A percentile compares a stretch with the other conserved stretches of the same genome.
Conservation (phyloP, 345 rosid species). For the Cardamine chenopodiifolia region DNA sequence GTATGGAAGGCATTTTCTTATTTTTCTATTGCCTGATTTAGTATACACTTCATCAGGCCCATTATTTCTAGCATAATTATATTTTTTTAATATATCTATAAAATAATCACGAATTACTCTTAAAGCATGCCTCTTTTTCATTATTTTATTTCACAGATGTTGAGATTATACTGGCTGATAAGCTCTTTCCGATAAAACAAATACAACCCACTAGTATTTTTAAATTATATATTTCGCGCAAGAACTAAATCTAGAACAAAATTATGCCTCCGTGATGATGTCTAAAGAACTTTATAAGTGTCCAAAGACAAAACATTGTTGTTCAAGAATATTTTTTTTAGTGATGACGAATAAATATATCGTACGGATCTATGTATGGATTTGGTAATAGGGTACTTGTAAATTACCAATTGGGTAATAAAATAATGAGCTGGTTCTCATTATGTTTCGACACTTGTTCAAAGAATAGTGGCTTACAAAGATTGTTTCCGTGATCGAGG, state of each 20-base stretch:
- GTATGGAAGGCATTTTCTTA: slow-evolving; percentile 39
- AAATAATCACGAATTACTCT: slow-evolving; percentile 22
- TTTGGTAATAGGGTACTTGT: slow-evolving; percentile 43
- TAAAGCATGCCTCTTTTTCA: slow-evolving; percentile 20
- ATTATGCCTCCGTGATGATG: slow-evolving; percentile 32
- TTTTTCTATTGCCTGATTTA: slow-evolving; percentile 47
- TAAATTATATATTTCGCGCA: neutral
- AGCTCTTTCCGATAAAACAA: slow-evolving; percentile 24
- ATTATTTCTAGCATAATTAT: slow-evolving; percentile 31
- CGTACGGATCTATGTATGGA: slow-evolving; percentile 42
- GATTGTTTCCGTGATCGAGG: slow-evolving; percentile 40
- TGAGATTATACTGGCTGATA: slow-evolving; percentile 26
- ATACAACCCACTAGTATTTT: slow-evolving; percentile 37
- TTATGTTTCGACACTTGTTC: slow-evolving; percentile 36
- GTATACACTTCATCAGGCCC: slow-evolving; percentile 51
- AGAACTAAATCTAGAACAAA: slow-evolving; percentile 33
- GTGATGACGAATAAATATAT: slow-evolving; percentile 37
- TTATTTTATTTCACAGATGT: slow-evolving; percentile 39
- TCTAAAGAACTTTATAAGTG: too few relatives aligned
- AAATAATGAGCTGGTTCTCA: slow-evolving; percentile 38
- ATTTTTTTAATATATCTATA: neutral
- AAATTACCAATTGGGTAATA: slow-evolving; percentile 37
- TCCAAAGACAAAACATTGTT: slow-evolving; percentile 35
- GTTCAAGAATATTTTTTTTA: slow-evolving; percentile 36
- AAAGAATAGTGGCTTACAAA: slow-evolving; percentile 28